Conservation (phyloP, 192 early-diverging fungal species). For the Linnemannia schmuckeri region DNA sequence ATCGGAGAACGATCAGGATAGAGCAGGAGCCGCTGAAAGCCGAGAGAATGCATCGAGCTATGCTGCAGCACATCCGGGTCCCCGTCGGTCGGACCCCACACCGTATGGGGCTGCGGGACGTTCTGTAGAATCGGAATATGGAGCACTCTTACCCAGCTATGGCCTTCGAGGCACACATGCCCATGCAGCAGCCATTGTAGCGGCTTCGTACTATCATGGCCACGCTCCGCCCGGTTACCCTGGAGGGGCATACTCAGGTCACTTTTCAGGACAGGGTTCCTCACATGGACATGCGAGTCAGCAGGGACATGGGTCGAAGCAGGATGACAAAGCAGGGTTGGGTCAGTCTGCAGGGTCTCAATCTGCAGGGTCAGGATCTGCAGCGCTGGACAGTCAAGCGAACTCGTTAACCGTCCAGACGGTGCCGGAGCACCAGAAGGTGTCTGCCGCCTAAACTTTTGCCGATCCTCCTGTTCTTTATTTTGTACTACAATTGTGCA, state of each 20-base stretch:
- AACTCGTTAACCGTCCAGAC: background rate
- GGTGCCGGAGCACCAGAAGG: background rate
- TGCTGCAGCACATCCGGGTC: background rate
- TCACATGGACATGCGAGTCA: background rate
- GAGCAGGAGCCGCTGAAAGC: background rate
- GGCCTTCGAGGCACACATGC: background rate
- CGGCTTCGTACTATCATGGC: background rate
- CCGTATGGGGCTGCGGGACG: background rate
- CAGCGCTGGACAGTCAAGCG: background rate
- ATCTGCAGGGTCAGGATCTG: background rate
- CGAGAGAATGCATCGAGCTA: constrained; percentile 2
- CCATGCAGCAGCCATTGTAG: background rate
- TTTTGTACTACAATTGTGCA: background rate
- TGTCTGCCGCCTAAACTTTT: constrained; percentile 1
- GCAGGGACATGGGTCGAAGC: background rate
- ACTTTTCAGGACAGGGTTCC: background rate
- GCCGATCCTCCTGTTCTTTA: background rate
- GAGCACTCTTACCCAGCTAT: background rate
- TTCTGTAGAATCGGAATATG: background rate
- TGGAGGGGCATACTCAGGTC: background rate
- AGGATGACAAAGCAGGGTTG: background rate
- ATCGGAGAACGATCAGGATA: background rate
- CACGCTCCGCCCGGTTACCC: background rate
- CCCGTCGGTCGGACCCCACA: background rate
- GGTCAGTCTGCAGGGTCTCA: background rate